These are phyloP conservation scores for Clonostachys solani DNA, from an alignment of 2,329 filamentous ascomycete species.

Conservation along the genomic window DNA sequence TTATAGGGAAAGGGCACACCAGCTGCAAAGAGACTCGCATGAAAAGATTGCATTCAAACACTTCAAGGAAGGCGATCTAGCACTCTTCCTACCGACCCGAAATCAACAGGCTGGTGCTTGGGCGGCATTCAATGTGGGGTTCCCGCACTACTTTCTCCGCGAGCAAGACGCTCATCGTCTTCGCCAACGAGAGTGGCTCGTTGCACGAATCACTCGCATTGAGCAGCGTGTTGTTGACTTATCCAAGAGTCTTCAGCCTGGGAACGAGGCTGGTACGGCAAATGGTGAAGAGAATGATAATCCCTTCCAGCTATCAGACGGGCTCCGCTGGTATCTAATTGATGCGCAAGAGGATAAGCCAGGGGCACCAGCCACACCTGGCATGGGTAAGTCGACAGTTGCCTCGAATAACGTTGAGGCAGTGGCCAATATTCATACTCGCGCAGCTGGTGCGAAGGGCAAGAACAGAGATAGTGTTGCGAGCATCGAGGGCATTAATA, in stretches of 20 bases:
- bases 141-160: constrained; percentile 93
- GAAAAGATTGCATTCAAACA: constrained; percentile 95
- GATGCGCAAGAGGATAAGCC: constrained; percentile 92
- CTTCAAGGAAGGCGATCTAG: constrained; percentile 95
- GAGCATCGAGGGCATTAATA: constrained; percentile 69
- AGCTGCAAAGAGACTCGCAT: constrained; percentile 77
- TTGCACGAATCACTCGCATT: constrained; percentile 85
- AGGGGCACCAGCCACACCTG: constrained; percentile 86
- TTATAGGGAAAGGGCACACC: constrained; percentile 83
- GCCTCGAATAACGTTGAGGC: constrained; percentile 85
- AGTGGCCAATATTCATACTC: constrained; percentile 64
- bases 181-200: constrained; percentile 86
- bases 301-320: constrained; percentile 93
- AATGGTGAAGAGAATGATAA: constrained; percentile 82
- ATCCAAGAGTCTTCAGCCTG: constrained; percentile 65
- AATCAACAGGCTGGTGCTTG: constrained; percentile 94
- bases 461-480: constrained; percentile 40
- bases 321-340: constrained; percentile 91
- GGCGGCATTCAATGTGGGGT: constrained; percentile 98
- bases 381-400: constrained; percentile 86
- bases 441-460: constrained; percentile 38
- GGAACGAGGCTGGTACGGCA: constrained; percentile 42
- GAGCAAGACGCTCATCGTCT: constrained; percentile 88
- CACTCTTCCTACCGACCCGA: constrained; percentile 87
- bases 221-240: constrained; percentile 93